Conservation (phyloP, 2,329 filamentous ascomycete species). For the Scorias spongiosa region DNA sequence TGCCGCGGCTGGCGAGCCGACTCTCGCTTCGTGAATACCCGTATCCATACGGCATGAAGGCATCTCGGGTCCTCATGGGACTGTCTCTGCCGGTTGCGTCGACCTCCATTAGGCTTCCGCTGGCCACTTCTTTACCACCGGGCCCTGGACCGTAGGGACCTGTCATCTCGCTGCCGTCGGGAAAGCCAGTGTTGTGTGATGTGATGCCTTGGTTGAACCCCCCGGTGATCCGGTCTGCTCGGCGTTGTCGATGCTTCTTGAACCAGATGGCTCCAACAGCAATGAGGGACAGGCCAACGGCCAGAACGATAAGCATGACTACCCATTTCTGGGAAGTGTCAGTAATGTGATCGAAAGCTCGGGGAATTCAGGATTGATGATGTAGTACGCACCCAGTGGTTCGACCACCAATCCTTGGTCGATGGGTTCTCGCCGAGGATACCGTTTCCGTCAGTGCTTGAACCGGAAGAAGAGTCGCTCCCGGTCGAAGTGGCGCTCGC, state of each 20-base stretch:
- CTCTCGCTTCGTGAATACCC: constrained; percentile 16
- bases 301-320: constrained; percentile 61
- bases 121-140: not conserved
- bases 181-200: constrained; percentile 6
- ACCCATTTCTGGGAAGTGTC: constrained; percentile 46
- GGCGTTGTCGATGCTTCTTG: constrained; percentile 58
- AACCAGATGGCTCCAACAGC: constrained; percentile 55
- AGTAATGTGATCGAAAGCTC: not conserved
- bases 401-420: constrained; percentile 36
- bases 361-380: not conserved
- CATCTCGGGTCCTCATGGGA: constrained; percentile 15
- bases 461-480: constrained; percentile 2
- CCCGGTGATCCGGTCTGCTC: constrained; percentile 36
- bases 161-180: constrained; percentile 2
- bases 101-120: not conserved
- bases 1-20: constrained; percentile 2
- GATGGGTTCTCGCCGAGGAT: constrained; percentile 1
- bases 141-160: constrained; percentile 2
- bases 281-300: constrained; percentile 51
- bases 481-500: constrained; percentile 12
- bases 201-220: constrained; percentile 25
- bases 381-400: constrained; percentile 38
- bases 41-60: constrained; percentile 22
- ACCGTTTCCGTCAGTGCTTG: not conserved
- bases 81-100: constrained; percentile 10